Conservation (phyloP, 257 asterid species). For the Ballota nigra region DNA sequence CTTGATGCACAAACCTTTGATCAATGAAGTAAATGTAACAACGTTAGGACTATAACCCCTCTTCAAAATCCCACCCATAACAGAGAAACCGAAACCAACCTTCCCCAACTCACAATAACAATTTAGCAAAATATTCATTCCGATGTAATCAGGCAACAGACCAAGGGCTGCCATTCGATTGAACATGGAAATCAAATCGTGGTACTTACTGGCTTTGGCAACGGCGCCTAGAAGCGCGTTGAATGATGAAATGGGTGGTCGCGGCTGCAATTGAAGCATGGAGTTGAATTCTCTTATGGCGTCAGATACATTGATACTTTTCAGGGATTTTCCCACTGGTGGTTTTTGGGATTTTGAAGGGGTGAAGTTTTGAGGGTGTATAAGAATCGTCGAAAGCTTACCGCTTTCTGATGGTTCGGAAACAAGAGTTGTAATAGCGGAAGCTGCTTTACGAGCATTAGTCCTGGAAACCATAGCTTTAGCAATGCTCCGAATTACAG, state of each 20-base stretch:
- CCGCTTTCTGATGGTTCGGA: conserved; percentile 25
- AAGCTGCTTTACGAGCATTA: conserved; percentile 29
- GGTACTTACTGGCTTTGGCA: conserved; percentile 43
- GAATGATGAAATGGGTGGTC: conserved; percentile 44
- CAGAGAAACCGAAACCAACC: conserved; percentile 48
- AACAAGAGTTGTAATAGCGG: conserved; percentile 23
- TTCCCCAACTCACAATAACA: conserved; percentile 47
- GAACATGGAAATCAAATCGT: conserved; percentile 40
- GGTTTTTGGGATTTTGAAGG: conserved; percentile 12
- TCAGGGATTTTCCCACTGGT: conserved; percentile 22
- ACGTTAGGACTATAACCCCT: conserved; percentile 57
- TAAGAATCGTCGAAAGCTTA: conserved; percentile 31
- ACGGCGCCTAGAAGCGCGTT: conserved; percentile 42
- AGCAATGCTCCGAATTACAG: neutral
- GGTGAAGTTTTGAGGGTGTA: conserved; percentile 12
- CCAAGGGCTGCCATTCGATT: conserved; percentile 38
- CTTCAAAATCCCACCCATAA: conserved; percentile 53
- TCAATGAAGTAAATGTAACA: conserved; percentile 50
- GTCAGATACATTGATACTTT: conserved; percentile 18
- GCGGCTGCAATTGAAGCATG: conserved; percentile 55
- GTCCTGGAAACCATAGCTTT: conserved; percentile 40
- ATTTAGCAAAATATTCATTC: conserved; percentile 56
- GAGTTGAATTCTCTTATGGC: conserved; percentile 37
- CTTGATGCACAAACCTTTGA: conserved; percentile 59
- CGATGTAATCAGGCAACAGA: conserved; percentile 48